A percentile compares a stretch with the other conserved stretches of the same genome.
phyloP scores from a whole-genome alignment of 192 early-diverging fungal genomes.

The Entophlyctis luteolus region DNA sequence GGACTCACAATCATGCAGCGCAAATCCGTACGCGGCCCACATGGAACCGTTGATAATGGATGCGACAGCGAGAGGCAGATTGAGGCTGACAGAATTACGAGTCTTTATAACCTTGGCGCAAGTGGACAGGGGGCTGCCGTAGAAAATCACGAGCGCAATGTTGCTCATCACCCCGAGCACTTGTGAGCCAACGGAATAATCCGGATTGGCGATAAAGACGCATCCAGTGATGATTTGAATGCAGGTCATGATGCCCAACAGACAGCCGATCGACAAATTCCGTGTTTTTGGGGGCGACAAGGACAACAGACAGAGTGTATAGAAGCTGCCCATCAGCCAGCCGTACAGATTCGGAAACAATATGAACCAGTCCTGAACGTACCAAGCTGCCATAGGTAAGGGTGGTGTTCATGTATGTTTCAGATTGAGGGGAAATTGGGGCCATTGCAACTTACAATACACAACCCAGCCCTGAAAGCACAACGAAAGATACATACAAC shows the following conservation, averaged over 20 bases:
- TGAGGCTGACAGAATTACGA: background rate
- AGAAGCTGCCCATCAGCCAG: background rate
- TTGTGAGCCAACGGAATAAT: background rate
- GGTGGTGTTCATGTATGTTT: background rate
- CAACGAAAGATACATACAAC: too few species aligned
- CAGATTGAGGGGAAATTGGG: background rate
- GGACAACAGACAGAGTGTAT: background rate
- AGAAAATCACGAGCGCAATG: background rate
- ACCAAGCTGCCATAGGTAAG: background rate
- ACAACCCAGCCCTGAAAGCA: too few species aligned
- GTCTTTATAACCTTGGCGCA: background rate
- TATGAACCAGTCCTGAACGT: background rate
- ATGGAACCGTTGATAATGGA: background rate
- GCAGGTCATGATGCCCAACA: background rate
- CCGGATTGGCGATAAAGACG: background rate
- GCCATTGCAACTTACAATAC: background rate
- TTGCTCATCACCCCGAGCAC: background rate
- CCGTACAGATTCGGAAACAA: background rate
- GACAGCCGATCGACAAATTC: background rate
- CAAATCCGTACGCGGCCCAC: conserved; percentile 14
- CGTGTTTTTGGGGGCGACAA: background rate
- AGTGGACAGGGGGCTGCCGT: background rate
- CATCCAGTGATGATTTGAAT: background rate
- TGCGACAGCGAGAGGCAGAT: background rate
- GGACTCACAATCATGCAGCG: background rate